These are phyloP conservation scores for Schizosaccharomyces cryophilus DNA, from an alignment of 805 yeast genomes.

Conservation along the genomic window DNA sequence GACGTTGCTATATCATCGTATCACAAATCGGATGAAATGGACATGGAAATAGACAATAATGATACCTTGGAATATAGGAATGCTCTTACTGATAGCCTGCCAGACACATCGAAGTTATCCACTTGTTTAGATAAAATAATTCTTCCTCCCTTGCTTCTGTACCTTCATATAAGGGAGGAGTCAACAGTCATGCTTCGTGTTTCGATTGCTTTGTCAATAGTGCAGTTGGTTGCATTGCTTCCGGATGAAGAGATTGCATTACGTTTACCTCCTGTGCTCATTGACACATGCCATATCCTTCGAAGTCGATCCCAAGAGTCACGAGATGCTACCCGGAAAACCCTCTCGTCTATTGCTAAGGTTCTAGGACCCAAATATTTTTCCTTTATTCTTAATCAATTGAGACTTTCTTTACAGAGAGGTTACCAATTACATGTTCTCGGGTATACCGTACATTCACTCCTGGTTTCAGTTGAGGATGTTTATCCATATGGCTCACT, in stretches of 20 bases:
- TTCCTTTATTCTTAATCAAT: conserved; percentile 50
- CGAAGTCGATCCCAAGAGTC: conserved; percentile 67
- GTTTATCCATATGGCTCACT: conserved; percentile 42
- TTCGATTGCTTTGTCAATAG: conserved; percentile 60
- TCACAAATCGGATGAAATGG: conserved; percentile 5
- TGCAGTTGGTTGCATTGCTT: conserved; percentile 39
- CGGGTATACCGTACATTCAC: conserved; percentile 61
- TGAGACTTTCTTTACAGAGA: conserved; percentile 50
- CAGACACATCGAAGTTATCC: neutral
- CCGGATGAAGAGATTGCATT: conserved; percentile 28
- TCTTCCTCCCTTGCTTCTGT: neutral
- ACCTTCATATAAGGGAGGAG: conserved; percentile 32
- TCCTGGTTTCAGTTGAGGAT: conserved; percentile 30
- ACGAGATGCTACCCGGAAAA: conserved; percentile 64
- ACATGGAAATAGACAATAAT: conserved; percentile 3
- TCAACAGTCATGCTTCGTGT: conserved; percentile 54
- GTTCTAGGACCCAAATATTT: conserved; percentile 53
- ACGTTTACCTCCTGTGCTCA: conserved; percentile 58
- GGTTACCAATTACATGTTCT: conserved; percentile 89
- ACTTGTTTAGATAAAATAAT: neutral
- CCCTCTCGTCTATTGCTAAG: conserved; percentile 37
- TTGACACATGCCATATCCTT: conserved; percentile 70
- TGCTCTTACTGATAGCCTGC: neutral
- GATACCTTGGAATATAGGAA: no score
- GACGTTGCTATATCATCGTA: conserved; percentile 3